Percentiles rank a stretch among this genome's conserved stretches.
These are phyloP conservation scores for Tripidium arundinaceum DNA, from an alignment of 202 grass and related monocot genomes.

Conservation along the genomic window DNA sequence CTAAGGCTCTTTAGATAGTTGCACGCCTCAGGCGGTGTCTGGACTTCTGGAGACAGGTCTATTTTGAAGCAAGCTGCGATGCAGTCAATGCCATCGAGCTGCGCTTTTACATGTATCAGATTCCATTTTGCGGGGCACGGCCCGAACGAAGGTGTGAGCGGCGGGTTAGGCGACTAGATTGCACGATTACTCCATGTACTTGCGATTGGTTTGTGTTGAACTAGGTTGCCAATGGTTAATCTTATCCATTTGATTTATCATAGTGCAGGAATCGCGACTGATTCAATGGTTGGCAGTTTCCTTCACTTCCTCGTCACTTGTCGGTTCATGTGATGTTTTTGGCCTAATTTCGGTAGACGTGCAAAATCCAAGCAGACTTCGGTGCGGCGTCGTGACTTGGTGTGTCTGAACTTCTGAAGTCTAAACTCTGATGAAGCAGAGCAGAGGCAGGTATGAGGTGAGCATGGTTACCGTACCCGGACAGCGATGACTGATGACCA, in stretches of 20 bases:
- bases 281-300: background rate
- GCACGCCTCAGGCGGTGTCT: background rate
- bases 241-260: slow-evolving; percentile 36
- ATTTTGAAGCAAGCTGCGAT: slow-evolving; percentile 32
- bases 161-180: slow-evolving; percentile 52
- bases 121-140: background rate
- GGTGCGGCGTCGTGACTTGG: too few species aligned
- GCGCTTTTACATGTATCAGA: slow-evolving; percentile 31
- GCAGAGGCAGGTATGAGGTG: too few species aligned
- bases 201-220: slow-evolving; percentile 40
- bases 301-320: background rate
- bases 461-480: too few species aligned
- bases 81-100: slow-evolving; percentile 5
- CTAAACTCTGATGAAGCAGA: too few species aligned
- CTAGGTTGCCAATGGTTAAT: slow-evolving; percentile 35
- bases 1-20: slow-evolving; percentile 37
- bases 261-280: background rate
- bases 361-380: too few species aligned
- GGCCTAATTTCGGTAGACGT: too few species aligned
- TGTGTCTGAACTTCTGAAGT: too few species aligned
- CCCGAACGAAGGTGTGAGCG: background rate
- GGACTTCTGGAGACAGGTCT: background rate
- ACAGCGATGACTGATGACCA: background rate
- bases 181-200: slow-evolving; percentile 57
- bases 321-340: too few species aligned